These are phyloP conservation scores for Blastobotrys terrestris DNA, from an alignment of 805 yeast species.

Conservation along the genomic window DNA sequence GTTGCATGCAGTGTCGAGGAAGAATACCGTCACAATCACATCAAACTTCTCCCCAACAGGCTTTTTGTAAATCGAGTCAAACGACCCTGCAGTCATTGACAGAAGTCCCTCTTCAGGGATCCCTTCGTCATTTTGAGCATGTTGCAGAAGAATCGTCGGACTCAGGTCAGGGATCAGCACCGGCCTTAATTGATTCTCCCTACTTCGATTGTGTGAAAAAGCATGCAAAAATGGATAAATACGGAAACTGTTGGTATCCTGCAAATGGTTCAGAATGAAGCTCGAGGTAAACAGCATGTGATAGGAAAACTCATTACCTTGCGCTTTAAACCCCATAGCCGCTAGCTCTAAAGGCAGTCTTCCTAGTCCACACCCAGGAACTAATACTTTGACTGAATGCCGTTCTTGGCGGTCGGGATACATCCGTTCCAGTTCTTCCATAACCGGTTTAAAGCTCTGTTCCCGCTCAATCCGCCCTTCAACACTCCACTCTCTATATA, in stretches of 20 bases:
- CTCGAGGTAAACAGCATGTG: conserved; percentile 62
- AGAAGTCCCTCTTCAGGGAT: conserved; percentile 31
- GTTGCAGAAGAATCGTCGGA: conserved; percentile 17
- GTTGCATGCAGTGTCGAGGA: conserved; percentile 87
- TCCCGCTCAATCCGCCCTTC: conserved; percentile 48
- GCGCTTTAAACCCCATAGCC: conserved; percentile 41
- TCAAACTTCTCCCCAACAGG: conserved; percentile 24
- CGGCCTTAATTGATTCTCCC: conserved; percentile 47
- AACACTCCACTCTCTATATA: conserved; percentile 71
- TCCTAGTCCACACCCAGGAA: conserved; percentile 92
- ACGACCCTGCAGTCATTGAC: conserved; percentile 72
- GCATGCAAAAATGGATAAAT: conserved; percentile 48
- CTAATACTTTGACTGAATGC: conserved; percentile 39
- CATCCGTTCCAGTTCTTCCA: conserved; percentile 35
- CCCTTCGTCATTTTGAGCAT: conserved; percentile 12
- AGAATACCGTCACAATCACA: conserved; percentile 50
- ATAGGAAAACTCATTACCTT: conserved; percentile 74
- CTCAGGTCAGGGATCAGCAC: conserved; percentile 34
- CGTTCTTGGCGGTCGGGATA: conserved; percentile 24
- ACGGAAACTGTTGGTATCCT: conserved; percentile 9
- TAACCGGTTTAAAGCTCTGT: conserved; percentile 51
- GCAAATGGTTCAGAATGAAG: conserved; percentile 24
- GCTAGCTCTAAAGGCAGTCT: conserved; percentile 68
- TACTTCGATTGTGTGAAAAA: conserved; percentile 55
- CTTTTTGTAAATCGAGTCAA: conserved; percentile 55